These are phyloP conservation scores for Colletotrichum cuscutae DNA, from an alignment of 2,329 filamentous ascomycete genomes.

Conservation along the genomic window DNA sequence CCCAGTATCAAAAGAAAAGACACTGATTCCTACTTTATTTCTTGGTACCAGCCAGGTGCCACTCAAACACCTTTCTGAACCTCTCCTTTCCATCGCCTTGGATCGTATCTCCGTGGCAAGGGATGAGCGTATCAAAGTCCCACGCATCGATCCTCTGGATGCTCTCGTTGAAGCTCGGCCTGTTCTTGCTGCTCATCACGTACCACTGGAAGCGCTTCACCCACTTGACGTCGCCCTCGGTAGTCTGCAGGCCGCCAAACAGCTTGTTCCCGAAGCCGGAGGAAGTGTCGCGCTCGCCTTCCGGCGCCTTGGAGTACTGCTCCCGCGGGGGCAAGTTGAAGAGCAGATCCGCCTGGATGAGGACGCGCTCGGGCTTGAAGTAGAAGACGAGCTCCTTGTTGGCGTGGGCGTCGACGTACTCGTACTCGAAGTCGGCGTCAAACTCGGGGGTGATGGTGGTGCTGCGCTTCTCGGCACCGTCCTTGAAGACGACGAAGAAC, in stretches of 20 bases:
- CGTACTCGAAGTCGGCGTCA: constrained; percentile 85
- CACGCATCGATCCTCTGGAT: constrained; percentile 76
- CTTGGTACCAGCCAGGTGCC: constrained; percentile 72
- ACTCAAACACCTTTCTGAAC: constrained; percentile 82
- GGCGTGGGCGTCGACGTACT: constrained; percentile 81
- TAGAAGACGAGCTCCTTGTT: constrained; percentile 92
- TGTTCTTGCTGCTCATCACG: constrained; percentile 66
- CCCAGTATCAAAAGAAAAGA: too few species aligned
- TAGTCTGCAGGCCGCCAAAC: constrained; percentile 64
- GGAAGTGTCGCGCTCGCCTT: constrained; percentile 49
- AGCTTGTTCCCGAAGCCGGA: constrained; percentile 43
- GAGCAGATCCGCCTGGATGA: constrained; percentile 90
- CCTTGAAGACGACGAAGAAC: constrained; percentile 76
- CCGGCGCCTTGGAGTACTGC: constrained; percentile 76
- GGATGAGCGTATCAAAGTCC: constrained; percentile 88
- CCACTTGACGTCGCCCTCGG: constrained; percentile 73
- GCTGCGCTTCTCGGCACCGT: constrained; percentile 59
- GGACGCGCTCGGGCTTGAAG: constrained; percentile 79
- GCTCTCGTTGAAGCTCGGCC: constrained; percentile 76
- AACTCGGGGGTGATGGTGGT: constrained; percentile 78
- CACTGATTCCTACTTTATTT: background rate
- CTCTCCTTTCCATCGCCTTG: constrained; percentile 77
- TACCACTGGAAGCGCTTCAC: constrained; percentile 90
- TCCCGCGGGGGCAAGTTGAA: constrained; percentile 92
- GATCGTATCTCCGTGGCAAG: constrained; percentile 93